Percentiles rank a stretch among this genome's conserved stretches.
Evolutionary conservation across 176 grass and related monocot genomes (phyloP).

Genomic region (Aegilops umbellulata): DNA sequence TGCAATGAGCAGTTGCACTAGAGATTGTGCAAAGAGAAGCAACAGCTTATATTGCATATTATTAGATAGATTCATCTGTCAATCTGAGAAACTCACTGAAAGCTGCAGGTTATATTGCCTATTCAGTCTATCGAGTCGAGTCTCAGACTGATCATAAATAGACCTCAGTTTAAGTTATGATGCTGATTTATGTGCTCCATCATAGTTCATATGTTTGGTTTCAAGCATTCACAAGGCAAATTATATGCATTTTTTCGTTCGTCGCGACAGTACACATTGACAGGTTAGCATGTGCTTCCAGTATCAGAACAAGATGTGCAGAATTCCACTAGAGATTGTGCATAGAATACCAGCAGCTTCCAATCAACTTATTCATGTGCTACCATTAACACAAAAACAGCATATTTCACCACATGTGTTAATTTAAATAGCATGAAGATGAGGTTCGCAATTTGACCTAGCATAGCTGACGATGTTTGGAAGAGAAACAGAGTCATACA

Average conservation of each 20-base stretch:
- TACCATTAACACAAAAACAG: neutral
- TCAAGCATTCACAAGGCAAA: neutral
- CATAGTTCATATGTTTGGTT: neutral
- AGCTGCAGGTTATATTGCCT: neutral
- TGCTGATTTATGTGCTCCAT: neutral
- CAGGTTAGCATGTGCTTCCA: neutral
- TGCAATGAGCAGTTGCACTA: neutral
- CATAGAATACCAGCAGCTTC: neutral
- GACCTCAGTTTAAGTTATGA: neutral
- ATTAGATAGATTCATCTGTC: neutral
- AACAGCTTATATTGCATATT: neutral
- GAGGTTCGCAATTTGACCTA: neutral
- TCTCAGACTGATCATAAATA: neutral
- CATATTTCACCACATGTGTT: neutral
- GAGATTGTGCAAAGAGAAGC: neutral
- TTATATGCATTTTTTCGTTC: neutral
- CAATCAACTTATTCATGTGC: neutral
- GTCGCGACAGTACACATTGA: neutral
- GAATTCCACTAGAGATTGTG: neutral
- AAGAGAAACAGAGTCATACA: neutral
- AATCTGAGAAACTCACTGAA: neutral
- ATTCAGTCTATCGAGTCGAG: neutral
- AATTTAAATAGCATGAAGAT: neutral
- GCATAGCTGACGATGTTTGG: neutral
- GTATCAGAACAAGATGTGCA: neutral